phyloP scores from a whole-genome alignment of 176 grass and related monocot species.

The Avena eriantha region DNA sequence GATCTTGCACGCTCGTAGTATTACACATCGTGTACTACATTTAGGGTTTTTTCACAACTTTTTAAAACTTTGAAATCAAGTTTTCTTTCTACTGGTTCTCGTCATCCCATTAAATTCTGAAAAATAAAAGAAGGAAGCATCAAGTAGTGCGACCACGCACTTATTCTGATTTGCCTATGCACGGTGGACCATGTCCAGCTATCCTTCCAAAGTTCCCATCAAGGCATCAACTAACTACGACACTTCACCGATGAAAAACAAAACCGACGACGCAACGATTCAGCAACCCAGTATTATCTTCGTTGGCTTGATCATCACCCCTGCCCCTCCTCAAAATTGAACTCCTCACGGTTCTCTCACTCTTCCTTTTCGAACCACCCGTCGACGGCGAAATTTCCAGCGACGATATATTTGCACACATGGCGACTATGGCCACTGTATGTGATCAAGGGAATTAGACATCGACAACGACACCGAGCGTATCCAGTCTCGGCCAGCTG shows the following conservation, averaged over 20 bases:
- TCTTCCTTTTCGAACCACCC: conserved; percentile 15
- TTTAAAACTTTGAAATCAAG: too few relatives aligned
- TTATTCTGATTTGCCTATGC: neutral
- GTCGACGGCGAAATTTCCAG: neutral
- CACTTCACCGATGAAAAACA: neutral
- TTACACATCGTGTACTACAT: too few relatives aligned
- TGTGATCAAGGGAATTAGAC: neutral
- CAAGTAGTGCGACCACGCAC: neutral
- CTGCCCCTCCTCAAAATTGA: conserved; percentile 24
- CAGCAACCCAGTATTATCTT: conserved; percentile 26
- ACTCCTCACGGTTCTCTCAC: conserved; percentile 22
- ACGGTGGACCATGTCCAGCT: neutral
- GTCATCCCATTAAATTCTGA: neutral
- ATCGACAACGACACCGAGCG: neutral
- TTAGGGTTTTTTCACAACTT: too few relatives aligned
- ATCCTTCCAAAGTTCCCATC: conserved; percentile 34
- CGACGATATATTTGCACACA: neutral
- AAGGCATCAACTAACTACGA: neutral
- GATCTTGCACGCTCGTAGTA: too few relatives aligned
- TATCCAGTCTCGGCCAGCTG: conserved; percentile 22
- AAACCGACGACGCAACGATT: neutral
- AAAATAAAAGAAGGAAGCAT: neutral
- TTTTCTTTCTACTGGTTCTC: too few relatives aligned
- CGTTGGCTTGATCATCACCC: neutral
- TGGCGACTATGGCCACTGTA: neutral